These are phyloP conservation scores for Ophiostoma montium DNA, from an alignment of 2,329 filamentous ascomycete genomes.

Conservation along the genomic window DNA sequence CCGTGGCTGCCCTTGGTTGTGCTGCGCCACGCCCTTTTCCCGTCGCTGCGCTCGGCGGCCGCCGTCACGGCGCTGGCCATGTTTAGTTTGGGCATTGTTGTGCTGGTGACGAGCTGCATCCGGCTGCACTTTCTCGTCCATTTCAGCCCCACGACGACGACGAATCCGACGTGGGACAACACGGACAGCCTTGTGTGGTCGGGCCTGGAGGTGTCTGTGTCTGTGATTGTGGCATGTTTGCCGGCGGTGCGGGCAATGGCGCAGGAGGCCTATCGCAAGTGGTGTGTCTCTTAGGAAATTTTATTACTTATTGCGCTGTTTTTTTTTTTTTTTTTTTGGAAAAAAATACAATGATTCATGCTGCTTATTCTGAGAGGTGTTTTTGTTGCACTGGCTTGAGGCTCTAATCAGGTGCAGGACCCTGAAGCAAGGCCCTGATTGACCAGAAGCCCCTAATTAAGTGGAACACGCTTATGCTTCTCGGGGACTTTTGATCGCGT, in stretches of 20 bases:
- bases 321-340: too few relatives aligned
- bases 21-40: constrained; percentile 16
- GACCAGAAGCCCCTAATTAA: too few relatives aligned
- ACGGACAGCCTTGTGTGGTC: constrained; percentile 28
- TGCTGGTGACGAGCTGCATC: constrained; percentile 22
- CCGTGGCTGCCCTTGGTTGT: constrained; percentile 21
- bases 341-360: too few relatives aligned
- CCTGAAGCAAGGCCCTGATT: too few relatives aligned
- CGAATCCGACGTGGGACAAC: constrained; percentile 28
- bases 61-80: constrained; percentile 18
- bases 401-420: too few relatives aligned
- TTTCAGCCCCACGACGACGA: constrained; percentile 15
- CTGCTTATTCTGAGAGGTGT: too few relatives aligned
- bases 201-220: constrained; percentile 26
- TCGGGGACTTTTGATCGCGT: too few relatives aligned
- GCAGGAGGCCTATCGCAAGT: neutral
- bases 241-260: constrained; percentile 24
- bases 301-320: too few relatives aligned
- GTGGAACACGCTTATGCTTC: too few relatives aligned
- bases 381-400: too few relatives aligned
- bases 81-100: constrained; percentile 25
- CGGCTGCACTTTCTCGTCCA: constrained; percentile 22
- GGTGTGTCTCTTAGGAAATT: neutral
- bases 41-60: neutral
- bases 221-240: constrained; percentile 28